These are phyloP conservation scores for Curvularia verruculosa DNA, from an alignment of 2,329 filamentous ascomycete genomes.

Conservation along the genomic window DNA sequence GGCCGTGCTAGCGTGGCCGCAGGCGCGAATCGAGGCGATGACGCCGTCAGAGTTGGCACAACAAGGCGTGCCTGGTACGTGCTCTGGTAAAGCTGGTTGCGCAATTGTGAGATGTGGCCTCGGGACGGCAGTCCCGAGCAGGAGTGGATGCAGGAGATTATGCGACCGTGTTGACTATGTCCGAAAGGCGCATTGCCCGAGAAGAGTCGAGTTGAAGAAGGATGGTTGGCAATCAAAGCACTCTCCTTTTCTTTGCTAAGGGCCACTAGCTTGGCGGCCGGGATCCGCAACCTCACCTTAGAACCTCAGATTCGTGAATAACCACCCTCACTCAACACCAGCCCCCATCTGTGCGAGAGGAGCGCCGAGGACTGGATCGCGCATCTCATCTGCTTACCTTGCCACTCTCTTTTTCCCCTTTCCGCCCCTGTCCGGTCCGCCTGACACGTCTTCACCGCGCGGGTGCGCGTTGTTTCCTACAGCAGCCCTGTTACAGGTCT, in stretches of 20 bases:
- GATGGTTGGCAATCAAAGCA: slow-evolving; percentile 25
- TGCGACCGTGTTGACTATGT: slow-evolving; percentile 20
- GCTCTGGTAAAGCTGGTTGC: slow-evolving; percentile 12
- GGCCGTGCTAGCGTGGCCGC: slow-evolving; percentile 13
- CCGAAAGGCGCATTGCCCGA: slow-evolving; percentile 13
- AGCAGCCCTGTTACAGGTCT: slow-evolving; percentile 27
- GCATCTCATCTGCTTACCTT: slow-evolving; percentile 19
- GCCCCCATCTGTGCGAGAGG: slow-evolving; percentile 30
- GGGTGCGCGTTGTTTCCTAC: slow-evolving; percentile 35
- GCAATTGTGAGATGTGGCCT: slow-evolving; percentile 7
- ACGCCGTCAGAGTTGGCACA: slow-evolving; percentile 31
- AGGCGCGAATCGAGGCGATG: slow-evolving; percentile 27
- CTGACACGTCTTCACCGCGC: slow-evolving; percentile 37
- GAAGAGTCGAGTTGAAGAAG: slow-evolving; percentile 15
- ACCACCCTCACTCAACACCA: slow-evolving; percentile 33
- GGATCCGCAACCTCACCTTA: slow-evolving; percentile 23
- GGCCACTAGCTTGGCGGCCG: slow-evolving; percentile 20
- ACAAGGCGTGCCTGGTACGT: slow-evolving; percentile 16
- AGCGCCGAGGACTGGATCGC: slow-evolving; percentile 19
- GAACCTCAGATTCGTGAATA: slow-evolving; percentile 33
- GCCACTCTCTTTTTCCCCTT: slow-evolving; percentile 8
- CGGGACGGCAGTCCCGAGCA: not conserved
- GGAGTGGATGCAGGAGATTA: slow-evolving; percentile 13
- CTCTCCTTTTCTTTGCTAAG: slow-evolving; percentile 23
- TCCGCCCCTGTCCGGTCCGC: slow-evolving; percentile 10